A percentile compares a stretch with the other conserved stretches of the same genome.
These are phyloP conservation scores for Amphichorda felina DNA, from an alignment of 2,329 filamentous ascomycete species.

Conservation along the genomic window DNA sequence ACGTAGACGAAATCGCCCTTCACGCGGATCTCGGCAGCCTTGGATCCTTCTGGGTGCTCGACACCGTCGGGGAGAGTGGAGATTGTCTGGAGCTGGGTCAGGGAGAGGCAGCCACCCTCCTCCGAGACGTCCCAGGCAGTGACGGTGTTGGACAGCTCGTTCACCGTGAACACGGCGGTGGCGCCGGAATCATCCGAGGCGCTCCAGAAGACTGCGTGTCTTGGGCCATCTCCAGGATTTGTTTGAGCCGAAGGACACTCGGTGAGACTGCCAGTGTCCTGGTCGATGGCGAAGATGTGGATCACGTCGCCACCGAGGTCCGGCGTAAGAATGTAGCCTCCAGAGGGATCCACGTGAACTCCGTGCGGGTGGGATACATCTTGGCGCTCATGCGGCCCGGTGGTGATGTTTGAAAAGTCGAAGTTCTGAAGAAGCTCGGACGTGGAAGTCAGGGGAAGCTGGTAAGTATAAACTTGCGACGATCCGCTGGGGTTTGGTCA, in stretches of 20 bases:
- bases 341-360: conserved; percentile 34
- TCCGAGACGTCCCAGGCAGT: conserved; percentile 31
- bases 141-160: conserved; percentile 37
- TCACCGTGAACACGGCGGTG: conserved; percentile 26
- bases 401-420: conserved; percentile 26
- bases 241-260: conserved; percentile 29
- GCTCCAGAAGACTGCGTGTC: conserved; percentile 39
- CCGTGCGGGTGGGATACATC: conserved; percentile 43
- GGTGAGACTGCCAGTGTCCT: conserved; percentile 25
- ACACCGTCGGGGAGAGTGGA: conserved; percentile 32
- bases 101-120: conserved; percentile 27
- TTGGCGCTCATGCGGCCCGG: conserved; percentile 36
- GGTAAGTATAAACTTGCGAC: conserved; percentile 29
- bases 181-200: conserved; percentile 13
- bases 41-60: conserved; percentile 29
- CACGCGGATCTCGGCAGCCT: conserved; percentile 42
- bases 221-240: conserved; percentile 35
- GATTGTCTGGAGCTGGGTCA: conserved; percentile 30
- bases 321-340: conserved; percentile 33
- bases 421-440: conserved; percentile 20
- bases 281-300: conserved; percentile 38
- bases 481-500: conserved; percentile 17
- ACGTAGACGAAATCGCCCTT: conserved; percentile 44
- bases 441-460: conserved; percentile 20
- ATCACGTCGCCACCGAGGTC: conserved; percentile 44